A percentile compares a stretch with the other conserved stretches of the same genome.
Evolutionary conservation across 192 early-diverging fungal species (phyloP).

Genomic region (Coemansia sp.): DNA sequence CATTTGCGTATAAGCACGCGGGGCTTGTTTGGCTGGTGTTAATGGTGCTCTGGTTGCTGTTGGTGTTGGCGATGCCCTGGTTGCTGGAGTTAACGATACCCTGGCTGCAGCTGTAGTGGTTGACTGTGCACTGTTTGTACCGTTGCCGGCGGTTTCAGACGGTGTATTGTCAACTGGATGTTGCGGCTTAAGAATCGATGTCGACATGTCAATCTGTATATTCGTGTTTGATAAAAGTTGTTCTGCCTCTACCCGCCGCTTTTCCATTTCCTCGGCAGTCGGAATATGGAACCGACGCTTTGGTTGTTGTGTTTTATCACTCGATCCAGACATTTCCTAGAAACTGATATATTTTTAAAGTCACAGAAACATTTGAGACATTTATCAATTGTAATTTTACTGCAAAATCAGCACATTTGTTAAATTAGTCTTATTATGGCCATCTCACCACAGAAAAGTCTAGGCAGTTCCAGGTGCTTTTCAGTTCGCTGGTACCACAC

Average conservation of each 20-base stretch:
- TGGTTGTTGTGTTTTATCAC: conserved; percentile 7
- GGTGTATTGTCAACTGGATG: background rate
- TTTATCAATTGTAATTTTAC: too few relatives aligned
- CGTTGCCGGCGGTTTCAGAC: background rate
- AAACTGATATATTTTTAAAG: conserved; percentile 1
- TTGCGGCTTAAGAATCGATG: conserved; percentile 20
- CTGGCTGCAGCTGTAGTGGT: background rate
- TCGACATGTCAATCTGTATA: conserved; percentile 28
- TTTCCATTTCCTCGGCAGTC: conserved; percentile 42
- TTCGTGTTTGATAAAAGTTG: conserved; percentile 15
- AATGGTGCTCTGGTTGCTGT: too few relatives aligned
- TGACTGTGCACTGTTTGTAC: background rate
- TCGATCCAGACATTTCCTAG: background rate
- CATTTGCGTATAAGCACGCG: too few relatives aligned
- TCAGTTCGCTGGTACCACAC: too few relatives aligned
- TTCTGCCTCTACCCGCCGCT: conserved; percentile 17
- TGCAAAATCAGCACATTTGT: too few relatives aligned
- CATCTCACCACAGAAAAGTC: too few relatives aligned
- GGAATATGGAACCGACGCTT: conserved; percentile 37
- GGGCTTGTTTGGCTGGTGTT: too few relatives aligned
- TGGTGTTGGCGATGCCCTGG: background rate
- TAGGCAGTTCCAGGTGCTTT: too few relatives aligned
- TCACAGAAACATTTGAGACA: background rate
- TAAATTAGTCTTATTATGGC: too few relatives aligned
- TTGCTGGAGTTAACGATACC: background rate